Evolutionary conservation across 2,329 filamentous ascomycete species (phyloP).

Genomic region (Cladosporium phlei): DNA sequence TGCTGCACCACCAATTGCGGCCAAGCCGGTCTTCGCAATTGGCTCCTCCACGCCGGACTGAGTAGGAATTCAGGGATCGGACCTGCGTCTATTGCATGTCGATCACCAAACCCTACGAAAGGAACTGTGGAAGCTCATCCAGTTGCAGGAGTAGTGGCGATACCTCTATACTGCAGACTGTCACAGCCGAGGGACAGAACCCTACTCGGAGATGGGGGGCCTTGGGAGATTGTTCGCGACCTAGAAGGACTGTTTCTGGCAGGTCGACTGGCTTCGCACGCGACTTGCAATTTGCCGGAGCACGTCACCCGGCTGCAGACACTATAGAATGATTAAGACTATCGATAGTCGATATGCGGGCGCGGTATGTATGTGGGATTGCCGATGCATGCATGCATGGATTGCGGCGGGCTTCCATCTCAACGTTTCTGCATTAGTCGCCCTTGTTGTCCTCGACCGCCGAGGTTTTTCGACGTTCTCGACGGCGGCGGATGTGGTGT

Average conservation of each 20-base stretch:
- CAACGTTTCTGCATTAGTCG: no score
- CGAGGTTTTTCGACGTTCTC: no score
- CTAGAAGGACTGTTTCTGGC: not conserved
- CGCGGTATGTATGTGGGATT: no score
- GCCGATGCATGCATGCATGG: no score
- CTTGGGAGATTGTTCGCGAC: not conserved
- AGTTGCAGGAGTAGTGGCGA: not conserved
- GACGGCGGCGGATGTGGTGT: no score
- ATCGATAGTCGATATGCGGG: not conserved
- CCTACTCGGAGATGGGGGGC: no score
- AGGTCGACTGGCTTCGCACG: slow-evolving; percentile 1
- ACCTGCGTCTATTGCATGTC: not conserved
- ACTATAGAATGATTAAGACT: slow-evolving; percentile 2
- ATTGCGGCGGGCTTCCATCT: no score
- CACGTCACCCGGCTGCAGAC: not conserved
- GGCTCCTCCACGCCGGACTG: not conserved
- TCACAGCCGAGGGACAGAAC: slow-evolving; percentile 2
- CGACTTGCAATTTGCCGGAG: slow-evolving; percentile 3
- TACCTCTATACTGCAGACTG: not conserved
- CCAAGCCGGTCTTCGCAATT: not conserved
- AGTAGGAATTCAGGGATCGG: not conserved
- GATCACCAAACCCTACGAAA: not conserved
- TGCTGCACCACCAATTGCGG: slow-evolving; percentile 2
- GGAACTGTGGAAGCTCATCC: not conserved
- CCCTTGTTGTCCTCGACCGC: no score